Percentiles rank a stretch among this genome's conserved stretches.
These are phyloP conservation scores for Cryphonectria parasitica DNA, from an alignment of 2,329 filamentous ascomycete species.

Conservation along the genomic window DNA sequence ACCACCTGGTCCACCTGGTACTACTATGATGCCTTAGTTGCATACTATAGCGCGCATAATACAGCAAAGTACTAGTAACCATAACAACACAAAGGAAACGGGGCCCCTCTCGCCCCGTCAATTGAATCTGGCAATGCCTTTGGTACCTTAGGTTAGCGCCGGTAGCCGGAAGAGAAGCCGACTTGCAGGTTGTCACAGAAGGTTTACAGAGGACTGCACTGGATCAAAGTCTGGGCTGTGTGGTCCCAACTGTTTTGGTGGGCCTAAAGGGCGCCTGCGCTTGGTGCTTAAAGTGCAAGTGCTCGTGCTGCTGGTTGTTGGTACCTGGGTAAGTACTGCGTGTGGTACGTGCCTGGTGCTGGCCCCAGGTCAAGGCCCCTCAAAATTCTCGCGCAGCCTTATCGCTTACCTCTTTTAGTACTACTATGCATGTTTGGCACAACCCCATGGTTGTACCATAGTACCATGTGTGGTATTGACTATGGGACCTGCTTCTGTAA, in stretches of 20 bases:
- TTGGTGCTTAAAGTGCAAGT: background rate
- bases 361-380: background rate
- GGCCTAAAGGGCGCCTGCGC: background rate
- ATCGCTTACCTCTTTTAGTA: slow-evolving; percentile 12
- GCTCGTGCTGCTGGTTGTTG: background rate
- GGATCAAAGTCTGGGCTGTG: background rate
- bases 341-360: background rate
- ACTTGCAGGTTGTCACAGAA: slow-evolving; percentile 13
- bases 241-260: background rate
- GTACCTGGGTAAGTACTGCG: slow-evolving; percentile 1
- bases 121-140: slow-evolving; percentile 4
- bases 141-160: slow-evolving; percentile 18
- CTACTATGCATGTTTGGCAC: background rate
- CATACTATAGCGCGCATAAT: background rate
- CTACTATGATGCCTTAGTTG: too few relatives aligned
- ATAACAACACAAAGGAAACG: slow-evolving; percentile 10
- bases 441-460: background rate
- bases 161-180: slow-evolving; percentile 26
- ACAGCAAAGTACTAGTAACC: background rate
- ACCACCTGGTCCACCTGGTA: background rate
- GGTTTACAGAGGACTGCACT: background rate
- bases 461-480: too few relatives aligned
- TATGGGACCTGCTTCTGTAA: background rate
- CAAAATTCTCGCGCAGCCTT: slow-evolving; percentile 7
- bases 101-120: slow-evolving; percentile 11